Evolutionary conservation across 345 rosid genomes (phyloP).

Genomic region (Kernera saxatilis): DNA sequence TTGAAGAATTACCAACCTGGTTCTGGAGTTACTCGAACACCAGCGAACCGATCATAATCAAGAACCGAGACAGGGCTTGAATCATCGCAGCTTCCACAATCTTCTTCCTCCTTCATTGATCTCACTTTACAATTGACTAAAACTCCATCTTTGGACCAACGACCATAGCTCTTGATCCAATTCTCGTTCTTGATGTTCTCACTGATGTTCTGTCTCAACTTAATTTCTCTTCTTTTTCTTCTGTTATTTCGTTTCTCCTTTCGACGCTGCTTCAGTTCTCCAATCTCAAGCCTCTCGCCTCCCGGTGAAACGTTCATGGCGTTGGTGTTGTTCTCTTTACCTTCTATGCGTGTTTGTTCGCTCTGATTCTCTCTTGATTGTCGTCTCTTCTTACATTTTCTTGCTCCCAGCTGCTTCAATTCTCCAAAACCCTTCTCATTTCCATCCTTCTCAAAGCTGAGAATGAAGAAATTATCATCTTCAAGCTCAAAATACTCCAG

Average conservation of each 20-base stretch:
- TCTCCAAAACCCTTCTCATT: slow-evolving; percentile 16
- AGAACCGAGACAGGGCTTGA: slow-evolving; percentile 91
- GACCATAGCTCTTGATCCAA: neutral
- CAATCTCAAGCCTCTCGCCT: neutral
- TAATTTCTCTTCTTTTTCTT: slow-evolving; percentile 14
- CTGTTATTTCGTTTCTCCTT: slow-evolving; percentile 24
- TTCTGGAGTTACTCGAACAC: slow-evolving; percentile 31
- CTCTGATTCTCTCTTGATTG: neutral
- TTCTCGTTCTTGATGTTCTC: neutral
- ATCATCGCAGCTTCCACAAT: slow-evolving; percentile 47
- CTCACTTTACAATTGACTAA: slow-evolving; percentile 10
- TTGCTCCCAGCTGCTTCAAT: slow-evolving; percentile 8
- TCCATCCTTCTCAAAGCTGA: slow-evolving; percentile 49
- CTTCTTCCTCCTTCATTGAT: slow-evolving; percentile 33
- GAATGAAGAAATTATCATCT: slow-evolving; percentile 56
- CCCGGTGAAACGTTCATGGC: neutral
- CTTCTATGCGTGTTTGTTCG: neutral
- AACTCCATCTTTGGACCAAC: neutral
- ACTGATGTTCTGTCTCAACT: slow-evolving; percentile 15
- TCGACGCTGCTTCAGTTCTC: slow-evolving; percentile 26
- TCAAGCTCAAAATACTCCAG: slow-evolving; percentile 55
- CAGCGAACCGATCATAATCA: slow-evolving; percentile 47
- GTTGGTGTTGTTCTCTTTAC: slow-evolving; percentile 6
- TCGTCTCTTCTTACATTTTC: slow-evolving; percentile 15
- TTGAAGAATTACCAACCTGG: slow-evolving; percentile 35